These are phyloP conservation scores for Metschnikowia similis DNA, from an alignment of 805 yeast species.

Conservation along the genomic window DNA sequence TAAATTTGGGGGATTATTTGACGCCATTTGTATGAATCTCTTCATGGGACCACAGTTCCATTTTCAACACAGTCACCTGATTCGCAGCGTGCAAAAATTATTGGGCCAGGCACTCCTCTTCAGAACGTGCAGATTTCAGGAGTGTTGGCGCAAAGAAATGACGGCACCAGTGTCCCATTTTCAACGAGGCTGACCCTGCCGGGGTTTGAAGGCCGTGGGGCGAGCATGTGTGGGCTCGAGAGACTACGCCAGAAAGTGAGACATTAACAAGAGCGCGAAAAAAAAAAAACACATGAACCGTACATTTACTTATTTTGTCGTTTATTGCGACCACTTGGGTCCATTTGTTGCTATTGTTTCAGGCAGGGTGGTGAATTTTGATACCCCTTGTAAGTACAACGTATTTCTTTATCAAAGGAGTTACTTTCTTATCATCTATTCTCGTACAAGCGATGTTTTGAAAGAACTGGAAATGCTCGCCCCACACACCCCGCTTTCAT, in stretches of 20 bases:
- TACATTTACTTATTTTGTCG: background rate
- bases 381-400: background rate
- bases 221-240: background rate
- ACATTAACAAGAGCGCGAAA: slow-evolving; percentile 1
- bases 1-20: background rate
- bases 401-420: background rate
- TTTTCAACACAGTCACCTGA: background rate
- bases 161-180: background rate
- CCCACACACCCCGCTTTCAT: background rate
- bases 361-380: background rate
- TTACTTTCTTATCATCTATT: background rate
- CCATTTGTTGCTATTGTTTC: slow-evolving; percentile 4
- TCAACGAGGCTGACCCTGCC: background rate
- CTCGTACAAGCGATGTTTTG: too few species aligned
- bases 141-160: background rate
- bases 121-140: background rate
- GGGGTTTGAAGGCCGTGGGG: background rate
- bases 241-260: slow-evolving; percentile 1
- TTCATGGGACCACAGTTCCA: background rate
- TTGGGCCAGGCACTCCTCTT: background rate
- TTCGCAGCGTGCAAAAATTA: background rate
- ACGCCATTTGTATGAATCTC: background rate
- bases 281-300: background rate
- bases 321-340: background rate
- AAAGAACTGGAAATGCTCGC: background rate